Percentiles rank a stretch among this genome's conserved stretches.
Evolutionary conservation across 2,329 filamentous ascomycete species (phyloP).

Genomic region (Arthrinium phaeospermum): DNA sequence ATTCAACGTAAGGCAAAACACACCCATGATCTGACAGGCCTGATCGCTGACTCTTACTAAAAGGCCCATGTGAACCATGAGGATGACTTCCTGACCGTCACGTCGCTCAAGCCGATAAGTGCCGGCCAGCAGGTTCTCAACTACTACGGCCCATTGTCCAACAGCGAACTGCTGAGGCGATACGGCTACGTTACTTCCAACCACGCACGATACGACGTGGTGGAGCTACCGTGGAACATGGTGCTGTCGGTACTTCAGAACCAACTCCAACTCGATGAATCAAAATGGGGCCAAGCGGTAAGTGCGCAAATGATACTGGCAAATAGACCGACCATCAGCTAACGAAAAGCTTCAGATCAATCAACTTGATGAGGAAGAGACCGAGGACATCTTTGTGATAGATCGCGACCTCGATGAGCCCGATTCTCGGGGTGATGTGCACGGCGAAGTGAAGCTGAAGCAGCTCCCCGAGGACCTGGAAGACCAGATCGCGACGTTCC

Average conservation of each 20-base stretch:
- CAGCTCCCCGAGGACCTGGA: conserved; percentile 57
- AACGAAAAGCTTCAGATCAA: conserved; percentile 40
- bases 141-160: conserved; percentile 85
- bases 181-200: conserved; percentile 87
- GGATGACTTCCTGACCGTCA: conserved; percentile 69
- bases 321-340: conserved; percentile 26
- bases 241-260: conserved; percentile 55
- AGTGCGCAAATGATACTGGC: conserved; percentile 29
- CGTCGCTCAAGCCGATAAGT: conserved; percentile 69
- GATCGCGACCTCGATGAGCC: conserved; percentile 61
- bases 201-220: conserved; percentile 81
- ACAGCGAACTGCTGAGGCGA: conserved; percentile 79
- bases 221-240: conserved; percentile 72
- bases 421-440: conserved; percentile 52
- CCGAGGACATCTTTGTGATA: conserved; percentile 78
- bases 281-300: conserved; percentile 50
- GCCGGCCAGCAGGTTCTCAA: conserved; percentile 82
- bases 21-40: background rate
- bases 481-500: conserved; percentile 55
- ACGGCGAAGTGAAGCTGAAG: conserved; percentile 43
- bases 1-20: conserved; percentile 70
- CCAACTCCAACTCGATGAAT: conserved; percentile 44
- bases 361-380: conserved; percentile 65
- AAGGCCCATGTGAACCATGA: conserved; percentile 61
- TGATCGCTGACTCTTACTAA: background rate